A percentile compares a stretch with the other conserved stretches of the same genome.
Conservation (phyloP, 2,329 filamentous ascomycete species). For the Aspergillus calidoustus region DNA sequence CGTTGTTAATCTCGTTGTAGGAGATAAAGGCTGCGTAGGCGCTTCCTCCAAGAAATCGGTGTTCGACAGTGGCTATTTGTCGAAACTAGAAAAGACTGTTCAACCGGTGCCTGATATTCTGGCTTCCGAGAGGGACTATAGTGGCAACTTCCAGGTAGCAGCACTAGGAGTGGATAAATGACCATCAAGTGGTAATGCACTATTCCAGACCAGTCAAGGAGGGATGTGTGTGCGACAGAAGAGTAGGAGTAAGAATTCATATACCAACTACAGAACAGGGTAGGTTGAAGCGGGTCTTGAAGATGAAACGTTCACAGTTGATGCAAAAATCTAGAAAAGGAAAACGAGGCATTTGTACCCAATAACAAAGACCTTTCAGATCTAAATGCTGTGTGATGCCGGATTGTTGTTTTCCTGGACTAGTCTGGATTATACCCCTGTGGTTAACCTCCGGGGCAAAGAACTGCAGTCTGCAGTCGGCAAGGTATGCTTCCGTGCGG, state of each 20-base stretch:
- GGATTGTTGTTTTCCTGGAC: constrained; percentile 13
- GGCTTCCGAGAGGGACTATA: no score
- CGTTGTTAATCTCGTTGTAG: not conserved
- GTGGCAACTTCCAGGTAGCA: not conserved
- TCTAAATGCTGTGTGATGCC: constrained; percentile 10
- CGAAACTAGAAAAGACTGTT: not conserved
- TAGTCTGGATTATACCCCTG: constrained; percentile 4
- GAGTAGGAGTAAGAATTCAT: no score
- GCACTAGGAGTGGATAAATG: not conserved
- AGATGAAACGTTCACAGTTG: not conserved
- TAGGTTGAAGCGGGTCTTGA: not conserved
- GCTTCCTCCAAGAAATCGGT: not conserved
- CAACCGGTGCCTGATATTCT: no score
- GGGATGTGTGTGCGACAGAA: no score
- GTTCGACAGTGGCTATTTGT: not conserved
- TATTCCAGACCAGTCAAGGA: not conserved
- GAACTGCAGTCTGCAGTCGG: not conserved
- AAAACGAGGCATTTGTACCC: not conserved
- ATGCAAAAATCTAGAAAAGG: not conserved
- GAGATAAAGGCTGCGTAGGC: not conserved
- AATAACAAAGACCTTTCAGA: not conserved
- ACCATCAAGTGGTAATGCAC: not conserved
- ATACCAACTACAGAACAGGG: not conserved
- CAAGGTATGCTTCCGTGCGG: not conserved
- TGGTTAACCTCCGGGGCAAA: not conserved